A percentile compares a stretch with the other conserved stretches of the same genome.
phyloP scores from a whole-genome alignment of 208 protist species.

The Blastocrithidia nonstop region DNA sequence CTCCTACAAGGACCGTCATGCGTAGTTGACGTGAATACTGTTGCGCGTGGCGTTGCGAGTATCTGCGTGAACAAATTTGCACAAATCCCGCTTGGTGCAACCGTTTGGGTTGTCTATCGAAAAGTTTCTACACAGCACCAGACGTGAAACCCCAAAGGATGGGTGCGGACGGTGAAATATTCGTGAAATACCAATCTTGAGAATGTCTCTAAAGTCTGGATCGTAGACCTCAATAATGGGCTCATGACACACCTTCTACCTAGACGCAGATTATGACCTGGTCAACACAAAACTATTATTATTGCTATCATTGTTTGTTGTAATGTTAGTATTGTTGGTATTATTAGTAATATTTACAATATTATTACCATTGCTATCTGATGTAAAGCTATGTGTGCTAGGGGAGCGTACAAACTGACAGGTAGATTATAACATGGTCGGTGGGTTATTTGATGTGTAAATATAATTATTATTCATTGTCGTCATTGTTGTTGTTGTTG shows the following conservation, averaged over 20 bases:
- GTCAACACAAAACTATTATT: too few species aligned
- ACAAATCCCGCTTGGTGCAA: conserved; percentile 33
- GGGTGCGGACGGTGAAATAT: conserved; percentile 26
- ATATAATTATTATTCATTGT: too few species aligned
- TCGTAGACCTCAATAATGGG: conserved; percentile 29
- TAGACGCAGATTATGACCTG: too few species aligned
- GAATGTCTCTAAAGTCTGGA: conserved; percentile 31
- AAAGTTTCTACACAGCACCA: conserved; percentile 69
- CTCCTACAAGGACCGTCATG: conserved; percentile 24
- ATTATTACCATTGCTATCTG: too few species aligned
- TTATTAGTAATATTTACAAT: too few species aligned
- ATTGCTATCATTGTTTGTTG: too few species aligned
- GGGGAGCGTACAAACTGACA: too few species aligned
- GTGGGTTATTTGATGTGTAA: too few species aligned
- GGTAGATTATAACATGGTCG: too few species aligned
- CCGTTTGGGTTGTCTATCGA: conserved; percentile 8
- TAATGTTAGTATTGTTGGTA: too few species aligned
- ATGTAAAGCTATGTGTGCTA: too few species aligned
- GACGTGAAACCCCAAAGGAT: conserved; percentile 26
- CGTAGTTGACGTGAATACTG: conserved; percentile 71
- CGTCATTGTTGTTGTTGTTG: too few species aligned
- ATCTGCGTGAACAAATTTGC: conserved; percentile 75
- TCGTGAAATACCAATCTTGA: conserved; percentile 18
- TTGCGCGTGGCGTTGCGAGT: conserved; percentile 9
- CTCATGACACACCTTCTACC: neutral